Base-by-base conservation (phyloP, 768 basidiomycete species). In the Gloeopeniophorella convolvens region DNA sequence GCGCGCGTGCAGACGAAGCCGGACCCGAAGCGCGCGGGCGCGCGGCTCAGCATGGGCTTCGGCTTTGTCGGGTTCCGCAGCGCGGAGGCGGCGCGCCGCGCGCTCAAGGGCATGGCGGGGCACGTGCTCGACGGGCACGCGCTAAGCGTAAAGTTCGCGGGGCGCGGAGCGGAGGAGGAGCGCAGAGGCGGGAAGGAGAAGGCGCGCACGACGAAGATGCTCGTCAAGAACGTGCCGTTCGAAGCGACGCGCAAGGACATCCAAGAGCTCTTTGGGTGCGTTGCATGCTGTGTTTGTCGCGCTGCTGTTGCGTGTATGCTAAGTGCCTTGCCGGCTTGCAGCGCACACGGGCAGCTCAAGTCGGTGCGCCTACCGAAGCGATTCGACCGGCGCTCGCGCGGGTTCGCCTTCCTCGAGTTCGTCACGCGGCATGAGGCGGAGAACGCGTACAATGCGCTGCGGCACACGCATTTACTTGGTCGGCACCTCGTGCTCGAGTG, bases 181-280 rank as follows among this genome's bases (percentile, higher is more conserved):
- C 70, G 68, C 36, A 64, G 59, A 13, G 71, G 62, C 27, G 71
- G 65, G 48, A 67, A 62, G 21, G 69, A 59, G 13, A 57, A 57
- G 8, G 66, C 70, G 26, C 83, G 78, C 51, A 85, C 87, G 55
- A 88, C 92, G 56, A 98, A 97, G 80, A 83, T 98, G 77, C 82
- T 98, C 43, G 91, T 98, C 58, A 98, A 97, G 80, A 99, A 99
- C 61, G 77, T 97, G 46, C 93, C 96, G 33, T 99, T 99, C 71
- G 96, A 99, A 67, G 90, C 86, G 37, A 85, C 85, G 35, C 90
- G 87, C 73, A 92, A 88, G 70, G 96, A 99, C 59, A 76, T 99
- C 21, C 74, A 87, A 47, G 86, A 89, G 54, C 66, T 98, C 30
- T 96, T 98, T 66, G 77, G 85, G 91, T 94, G 56, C 48, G 85